Evolutionary conservation across 2,329 filamentous ascomycete genomes (phyloP).

Genomic region (Cryphonectria naterciae): DNA sequence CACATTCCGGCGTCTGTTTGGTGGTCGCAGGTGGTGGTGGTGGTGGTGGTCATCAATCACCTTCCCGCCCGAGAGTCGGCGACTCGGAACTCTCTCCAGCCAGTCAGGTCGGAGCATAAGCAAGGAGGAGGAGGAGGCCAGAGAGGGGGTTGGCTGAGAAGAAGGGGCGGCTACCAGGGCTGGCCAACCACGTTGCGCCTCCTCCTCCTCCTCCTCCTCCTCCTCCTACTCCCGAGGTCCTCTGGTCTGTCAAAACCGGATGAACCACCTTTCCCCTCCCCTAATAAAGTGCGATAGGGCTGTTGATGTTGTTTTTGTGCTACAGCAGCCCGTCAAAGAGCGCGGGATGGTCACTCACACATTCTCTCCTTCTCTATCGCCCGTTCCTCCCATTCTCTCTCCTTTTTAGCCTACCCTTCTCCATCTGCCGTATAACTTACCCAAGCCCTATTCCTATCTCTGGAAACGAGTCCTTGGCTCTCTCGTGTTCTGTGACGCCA

Average conservation of each 20-base stretch:
- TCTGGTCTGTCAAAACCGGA: neutral
- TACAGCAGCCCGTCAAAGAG: neutral
- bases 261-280: neutral
- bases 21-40: no score
- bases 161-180: neutral
- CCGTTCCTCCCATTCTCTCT: no score
- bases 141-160: neutral
- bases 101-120: neutral
- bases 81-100: neutral
- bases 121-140: no score
- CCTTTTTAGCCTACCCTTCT: no score
- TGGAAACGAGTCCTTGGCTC: neutral
- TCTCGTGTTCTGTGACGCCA: constrained; percentile 1
- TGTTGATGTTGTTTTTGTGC: neutral
- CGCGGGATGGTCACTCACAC: no score
- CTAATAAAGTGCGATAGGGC: neutral
- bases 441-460: neutral
- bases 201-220: neutral
- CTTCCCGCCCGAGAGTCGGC: neutral
- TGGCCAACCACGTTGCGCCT: constrained; percentile 2
- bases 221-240: neutral
- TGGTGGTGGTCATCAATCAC: no score
- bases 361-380: no score
- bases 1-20: neutral
- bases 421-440: constrained; percentile 12